phyloP scores from a whole-genome alignment of 2,329 filamentous ascomycete genomes.

The Pseudopithomyces maydicus region DNA sequence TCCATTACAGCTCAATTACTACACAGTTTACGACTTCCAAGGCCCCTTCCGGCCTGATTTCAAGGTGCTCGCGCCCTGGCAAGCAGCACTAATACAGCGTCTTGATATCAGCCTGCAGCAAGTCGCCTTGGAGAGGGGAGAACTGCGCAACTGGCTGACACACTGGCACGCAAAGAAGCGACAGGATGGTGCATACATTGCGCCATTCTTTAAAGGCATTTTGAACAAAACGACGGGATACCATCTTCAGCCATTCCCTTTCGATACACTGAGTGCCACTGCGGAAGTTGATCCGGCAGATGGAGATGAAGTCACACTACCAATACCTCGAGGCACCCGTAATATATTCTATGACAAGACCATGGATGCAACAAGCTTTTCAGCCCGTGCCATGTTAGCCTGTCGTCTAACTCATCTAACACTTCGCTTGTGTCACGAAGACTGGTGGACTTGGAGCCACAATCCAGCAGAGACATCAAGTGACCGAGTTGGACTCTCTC shows the following conservation, averaged over 20 bases:
- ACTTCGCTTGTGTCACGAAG: conserved; percentile 14
- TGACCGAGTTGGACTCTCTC: conserved; percentile 12
- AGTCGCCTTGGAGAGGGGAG: conserved; percentile 8
- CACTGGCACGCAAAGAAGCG: conserved; percentile 7
- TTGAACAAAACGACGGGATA: background rate
- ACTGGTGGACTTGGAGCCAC: conserved; percentile 23
- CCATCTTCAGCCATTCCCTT: conserved; percentile 9
- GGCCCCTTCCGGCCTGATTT: conserved; percentile 6
- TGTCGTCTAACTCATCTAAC: conserved; percentile 19
- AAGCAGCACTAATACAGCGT: conserved; percentile 18
- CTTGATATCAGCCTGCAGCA: conserved; percentile 18
- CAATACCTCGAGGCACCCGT: background rate
- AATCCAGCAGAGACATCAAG: background rate
- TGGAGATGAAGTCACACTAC: conserved; percentile 7
- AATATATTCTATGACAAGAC: background rate
- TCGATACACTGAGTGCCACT: background rate
- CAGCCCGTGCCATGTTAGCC: conserved; percentile 14
- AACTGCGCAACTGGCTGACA: conserved; percentile 4
- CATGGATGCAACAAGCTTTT: background rate
- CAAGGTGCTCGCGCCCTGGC: conserved; percentile 13
- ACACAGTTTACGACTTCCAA: conserved; percentile 13
- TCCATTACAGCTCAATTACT: conserved; percentile 17
- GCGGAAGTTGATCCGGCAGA: background rate
- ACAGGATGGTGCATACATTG: conserved; percentile 12
- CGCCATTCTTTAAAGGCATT: conserved; percentile 6